Evolutionary conservation across 371 early-diverging fungal species (phyloP).

Genomic region (Zychaea mexicana): DNA sequence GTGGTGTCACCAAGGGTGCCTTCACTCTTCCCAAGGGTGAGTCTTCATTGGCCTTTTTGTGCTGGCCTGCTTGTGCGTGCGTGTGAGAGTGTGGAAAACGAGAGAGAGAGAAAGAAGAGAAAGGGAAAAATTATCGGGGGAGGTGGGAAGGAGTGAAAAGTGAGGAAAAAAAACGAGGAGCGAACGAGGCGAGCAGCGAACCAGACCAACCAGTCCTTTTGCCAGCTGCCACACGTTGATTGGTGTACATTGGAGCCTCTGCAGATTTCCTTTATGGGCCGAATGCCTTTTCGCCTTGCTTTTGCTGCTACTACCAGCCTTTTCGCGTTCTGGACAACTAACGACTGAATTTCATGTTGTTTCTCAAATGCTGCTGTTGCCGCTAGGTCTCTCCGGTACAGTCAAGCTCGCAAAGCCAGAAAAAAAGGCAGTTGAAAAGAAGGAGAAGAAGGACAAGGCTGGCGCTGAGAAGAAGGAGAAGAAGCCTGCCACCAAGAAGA

Average conservation of each 20-base stretch:
- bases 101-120: not conserved
- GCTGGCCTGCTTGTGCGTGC: too few species aligned
- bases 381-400: conserved; percentile 60
- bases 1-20: conserved; percentile 68
- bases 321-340: not conserved
- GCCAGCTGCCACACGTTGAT: not conserved
- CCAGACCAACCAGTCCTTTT: too few species aligned
- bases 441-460: conserved; percentile 13
- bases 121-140: not conserved
- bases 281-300: not conserved
- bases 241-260: conserved; percentile 2
- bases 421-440: conserved; percentile 37
- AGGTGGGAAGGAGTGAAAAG: not conserved
- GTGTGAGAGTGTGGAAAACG: too few species aligned
- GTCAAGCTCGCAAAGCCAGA: conserved; percentile 73
- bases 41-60: not conserved
- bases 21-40: conserved; percentile 76
- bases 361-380: not conserved
- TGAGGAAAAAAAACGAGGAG: not conserved
- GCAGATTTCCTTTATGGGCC: conserved; percentile 5
- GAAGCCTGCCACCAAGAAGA: not conserved
- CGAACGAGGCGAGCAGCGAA: too few species aligned
- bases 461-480: conserved; percentile 18
- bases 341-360: not conserved
- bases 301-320: too few species aligned